phyloP scores from a whole-genome alignment of 169 alveolate species.

The Eimeria falciformis region DNA sequence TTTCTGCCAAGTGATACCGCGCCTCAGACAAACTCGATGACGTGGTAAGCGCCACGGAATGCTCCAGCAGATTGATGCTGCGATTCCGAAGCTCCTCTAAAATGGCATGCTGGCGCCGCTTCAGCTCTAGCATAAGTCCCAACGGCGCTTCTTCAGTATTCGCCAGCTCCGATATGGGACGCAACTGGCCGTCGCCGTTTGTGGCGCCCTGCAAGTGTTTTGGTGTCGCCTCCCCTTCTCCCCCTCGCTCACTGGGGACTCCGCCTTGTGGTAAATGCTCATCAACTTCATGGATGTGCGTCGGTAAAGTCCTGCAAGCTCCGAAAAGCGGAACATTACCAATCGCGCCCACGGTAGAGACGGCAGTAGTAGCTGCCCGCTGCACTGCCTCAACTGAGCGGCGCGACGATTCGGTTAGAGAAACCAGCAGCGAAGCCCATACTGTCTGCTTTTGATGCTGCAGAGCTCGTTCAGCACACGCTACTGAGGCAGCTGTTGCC shows the following conservation, averaged over 20 bases:
- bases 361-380: slow-evolving; percentile 41
- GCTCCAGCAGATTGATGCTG: slow-evolving; percentile 46
- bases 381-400: slow-evolving; percentile 49
- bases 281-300: neutral
- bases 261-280: neutral
- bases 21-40: slow-evolving; percentile 51
- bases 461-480: neutral
- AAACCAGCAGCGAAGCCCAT: slow-evolving; percentile 15
- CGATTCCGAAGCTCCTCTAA: slow-evolving; percentile 52
- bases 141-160: neutral
- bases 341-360: slow-evolving; percentile 23
- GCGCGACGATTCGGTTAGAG: slow-evolving; percentile 8
- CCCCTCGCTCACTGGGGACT: neutral
- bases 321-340: slow-evolving; percentile 43
- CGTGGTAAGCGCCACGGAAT: slow-evolving; percentile 52
- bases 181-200: neutral
- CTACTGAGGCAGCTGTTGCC: neutral
- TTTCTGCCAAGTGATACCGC: slow-evolving; percentile 59
- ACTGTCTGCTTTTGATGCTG: slow-evolving; percentile 37
- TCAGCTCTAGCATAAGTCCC: slow-evolving; percentile 35
- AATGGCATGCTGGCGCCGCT: slow-evolving; percentile 59
- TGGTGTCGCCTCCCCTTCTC: neutral
- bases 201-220: neutral
- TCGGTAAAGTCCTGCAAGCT: neutral
- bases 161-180: neutral